Conservation (phyloP, 306 rosid genomes). For the Delonix regia region DNA sequence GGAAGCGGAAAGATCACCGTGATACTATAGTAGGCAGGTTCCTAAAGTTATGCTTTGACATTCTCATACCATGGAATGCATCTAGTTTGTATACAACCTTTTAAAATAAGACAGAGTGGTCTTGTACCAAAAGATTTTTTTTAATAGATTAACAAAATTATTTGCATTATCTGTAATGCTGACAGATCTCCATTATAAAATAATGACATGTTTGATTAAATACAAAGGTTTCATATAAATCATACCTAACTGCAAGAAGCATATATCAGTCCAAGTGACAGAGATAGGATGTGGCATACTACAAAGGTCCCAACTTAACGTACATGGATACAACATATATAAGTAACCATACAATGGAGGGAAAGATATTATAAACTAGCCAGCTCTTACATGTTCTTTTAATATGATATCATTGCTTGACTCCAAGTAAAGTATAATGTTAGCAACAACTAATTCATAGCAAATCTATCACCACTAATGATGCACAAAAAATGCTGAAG, state of each 20-base stretch:
- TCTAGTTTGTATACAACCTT: neutral
- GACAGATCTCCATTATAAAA: neutral
- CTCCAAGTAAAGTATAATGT: constrained; percentile 10
- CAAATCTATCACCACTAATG: neutral
- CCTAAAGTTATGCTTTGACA: neutral
- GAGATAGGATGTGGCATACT: neutral
- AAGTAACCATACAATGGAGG: neutral
- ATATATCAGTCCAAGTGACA: constrained; percentile 18
- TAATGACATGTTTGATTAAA: neutral
- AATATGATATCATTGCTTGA: neutral
- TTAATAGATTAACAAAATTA: neutral
- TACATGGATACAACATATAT: neutral
- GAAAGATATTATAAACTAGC: neutral
- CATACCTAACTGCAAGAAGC: neutral
- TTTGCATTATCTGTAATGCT: neutral
- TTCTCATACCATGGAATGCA: neutral
- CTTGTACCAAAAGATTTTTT: neutral
- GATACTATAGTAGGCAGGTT: neutral
- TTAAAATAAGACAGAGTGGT: neutral
- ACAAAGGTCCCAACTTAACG: neutral
- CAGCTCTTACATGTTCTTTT: neutral
- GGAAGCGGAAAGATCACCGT: neutral
- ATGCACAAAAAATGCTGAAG: neutral
- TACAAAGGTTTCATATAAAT: neutral
- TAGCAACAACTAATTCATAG: neutral